A percentile compares a stretch with the other conserved stretches of the same genome.
Conservation (phyloP, 768 basidiomycete species). For the Rhodotorula toruloides region DNA sequence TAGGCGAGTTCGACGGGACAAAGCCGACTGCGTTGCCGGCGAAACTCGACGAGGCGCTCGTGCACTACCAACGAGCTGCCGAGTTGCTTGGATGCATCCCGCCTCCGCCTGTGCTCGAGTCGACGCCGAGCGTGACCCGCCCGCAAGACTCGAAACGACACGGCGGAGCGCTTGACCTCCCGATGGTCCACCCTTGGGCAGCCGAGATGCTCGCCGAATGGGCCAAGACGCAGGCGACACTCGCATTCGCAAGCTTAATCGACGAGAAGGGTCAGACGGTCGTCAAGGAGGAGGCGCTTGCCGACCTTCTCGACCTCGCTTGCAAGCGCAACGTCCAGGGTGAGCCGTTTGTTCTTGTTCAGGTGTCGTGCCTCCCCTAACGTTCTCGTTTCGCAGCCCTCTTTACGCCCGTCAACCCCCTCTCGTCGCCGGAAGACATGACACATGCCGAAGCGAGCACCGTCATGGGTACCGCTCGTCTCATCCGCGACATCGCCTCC, state of each 20-base stretch:
- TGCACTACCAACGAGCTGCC: conserved; percentile 3
- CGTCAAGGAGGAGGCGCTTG: conserved; percentile 21
- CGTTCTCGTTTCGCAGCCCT: conserved; percentile 18
- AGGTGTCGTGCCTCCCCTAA: not conserved
- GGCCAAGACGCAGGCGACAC: conserved; percentile 31
- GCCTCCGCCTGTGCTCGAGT: conserved; percentile 14
- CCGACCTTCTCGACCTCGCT: conserved; percentile 29
- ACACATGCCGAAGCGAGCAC: conserved; percentile 17
- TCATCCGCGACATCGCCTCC: conserved; percentile 26
- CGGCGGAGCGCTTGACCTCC: conserved; percentile 5
- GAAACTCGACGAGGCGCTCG: conserved; percentile 1
- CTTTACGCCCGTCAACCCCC: conserved; percentile 35
- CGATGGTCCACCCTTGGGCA: conserved; percentile 14
- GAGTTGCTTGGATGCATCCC: conserved; percentile 23
- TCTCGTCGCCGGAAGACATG: conserved; percentile 3
- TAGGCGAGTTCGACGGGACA: conserved; percentile 32
- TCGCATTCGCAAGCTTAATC: conserved; percentile 29
- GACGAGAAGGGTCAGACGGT: conserved; percentile 2
- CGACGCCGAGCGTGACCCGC: conserved; percentile 27
- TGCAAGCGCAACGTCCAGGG: conserved; percentile 37
- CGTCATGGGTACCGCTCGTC: conserved; percentile 33
- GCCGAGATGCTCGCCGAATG: conserved; percentile 35
- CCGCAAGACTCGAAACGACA: conserved; percentile 20
- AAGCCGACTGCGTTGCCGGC: not conserved
- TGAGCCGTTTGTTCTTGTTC: not conserved